Base-by-base conservation (phyloP, 139 green algal genomes). In the Ulvella scutata region DNA sequence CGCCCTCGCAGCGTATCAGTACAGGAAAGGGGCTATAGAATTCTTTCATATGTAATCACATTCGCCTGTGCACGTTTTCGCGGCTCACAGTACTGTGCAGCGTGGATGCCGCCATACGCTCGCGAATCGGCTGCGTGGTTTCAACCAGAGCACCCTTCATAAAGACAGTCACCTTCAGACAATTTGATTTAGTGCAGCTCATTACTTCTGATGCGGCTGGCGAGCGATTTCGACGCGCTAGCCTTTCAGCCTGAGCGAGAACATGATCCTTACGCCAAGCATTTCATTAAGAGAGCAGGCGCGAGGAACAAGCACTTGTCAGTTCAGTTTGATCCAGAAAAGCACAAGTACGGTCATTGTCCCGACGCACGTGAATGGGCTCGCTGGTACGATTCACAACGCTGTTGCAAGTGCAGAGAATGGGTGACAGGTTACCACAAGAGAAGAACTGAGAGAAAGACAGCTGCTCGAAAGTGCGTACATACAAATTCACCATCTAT, bases 91-190 rank as follows among this genome's bases (percentile, higher is more conserved):
- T 26, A 0, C 3, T 4, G n/a, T 72, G 37, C 3, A 2, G 21
- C 37, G 23, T n/a, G 26, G 38, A 51, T 37, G 79, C 76, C 75
- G 82, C 72, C 21, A 83, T 51, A 13, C 79, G 74, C n/a, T 72
- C 37, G 1, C 72, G 75, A 34, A 90, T 73, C 4, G 34, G 28
- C 4, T 75, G 37, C 4, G 91, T 77, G 3, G 83, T 79, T 0
- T 75, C 34, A 4, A 80, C 23, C 61, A 92, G 79, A 23, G 89
- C 61, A 38, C 43, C 31, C 79, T 93, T 93, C 76, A 88, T 91
- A 4, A 86, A 82, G 13, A 77, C 39, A 0, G 87, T 72, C 36
- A 93, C 91, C 7, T 74, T n/a, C n/a, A n/a, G n/a, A n/a, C n/a
- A n/a, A n/a, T n/a, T n/a, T n/a, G n/a, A n/a, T n/a, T n/a, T n/a